Evolutionary conservation across 257 asterid genomes (phyloP).

Genomic region (Solanum chmielewskii): DNA sequence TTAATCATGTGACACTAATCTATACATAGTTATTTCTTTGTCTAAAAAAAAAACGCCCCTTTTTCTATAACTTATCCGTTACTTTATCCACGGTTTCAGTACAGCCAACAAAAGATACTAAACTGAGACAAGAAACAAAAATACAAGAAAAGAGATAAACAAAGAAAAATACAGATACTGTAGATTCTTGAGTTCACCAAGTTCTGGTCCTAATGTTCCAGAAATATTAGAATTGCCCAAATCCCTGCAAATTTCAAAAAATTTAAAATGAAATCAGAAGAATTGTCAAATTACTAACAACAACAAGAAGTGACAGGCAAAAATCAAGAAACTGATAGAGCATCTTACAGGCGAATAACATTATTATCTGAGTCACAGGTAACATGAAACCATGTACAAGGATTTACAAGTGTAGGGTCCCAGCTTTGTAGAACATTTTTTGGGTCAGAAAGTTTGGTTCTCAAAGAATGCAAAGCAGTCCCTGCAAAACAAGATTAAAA

Average conservation of each 20-base stretch:
- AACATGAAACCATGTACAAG: conserved; percentile 94
- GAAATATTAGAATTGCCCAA: conserved; percentile 90
- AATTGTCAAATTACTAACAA: not conserved
- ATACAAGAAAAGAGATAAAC: not conserved
- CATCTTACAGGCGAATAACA: conserved; percentile 79
- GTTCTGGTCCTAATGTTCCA: conserved; percentile 78
- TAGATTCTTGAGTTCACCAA: conserved; percentile 77
- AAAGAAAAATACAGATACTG: conserved; percentile 50
- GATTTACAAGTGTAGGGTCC: conserved; percentile 96
- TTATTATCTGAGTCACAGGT: conserved; percentile 57
- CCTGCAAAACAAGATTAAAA: conserved; percentile 26
- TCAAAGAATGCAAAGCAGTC: conserved; percentile 69
- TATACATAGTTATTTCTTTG: not conserved
- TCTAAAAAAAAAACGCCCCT: not conserved
- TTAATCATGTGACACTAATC: not conserved
- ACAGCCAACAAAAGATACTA: conserved; percentile 3
- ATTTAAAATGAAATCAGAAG: not conserved
- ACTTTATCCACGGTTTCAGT: not conserved
- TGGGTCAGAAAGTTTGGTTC: conserved; percentile 67
- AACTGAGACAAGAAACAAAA: not conserved
- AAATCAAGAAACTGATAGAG: not conserved
- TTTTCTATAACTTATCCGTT: not conserved
- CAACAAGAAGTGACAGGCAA: not conserved
- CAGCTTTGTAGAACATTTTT: conserved; percentile 76
- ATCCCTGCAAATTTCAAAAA: conserved; percentile 33